Evolutionary conservation across 2,329 filamentous ascomycete genomes (phyloP), one percentile per base, ranked within the genome.

Genomic region (Aureobasidium mangrovei): DNA sequence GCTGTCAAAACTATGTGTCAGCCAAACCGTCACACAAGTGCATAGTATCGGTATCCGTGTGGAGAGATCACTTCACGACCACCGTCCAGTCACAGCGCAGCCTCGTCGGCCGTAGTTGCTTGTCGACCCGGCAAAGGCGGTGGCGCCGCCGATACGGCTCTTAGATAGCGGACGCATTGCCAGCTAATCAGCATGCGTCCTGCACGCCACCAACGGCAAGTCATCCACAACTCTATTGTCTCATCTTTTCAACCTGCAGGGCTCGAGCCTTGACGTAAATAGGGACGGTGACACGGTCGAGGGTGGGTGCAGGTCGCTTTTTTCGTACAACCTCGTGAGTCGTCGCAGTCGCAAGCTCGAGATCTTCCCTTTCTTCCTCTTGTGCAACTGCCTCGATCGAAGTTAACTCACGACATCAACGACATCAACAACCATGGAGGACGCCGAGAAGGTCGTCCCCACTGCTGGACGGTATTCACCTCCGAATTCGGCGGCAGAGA

Each of bases 401-500:
- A 2, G 3, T 35, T 51, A 10, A 8, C 33, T 48, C 7, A 7
- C 32, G 18, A 51, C n/a, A 9, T 3, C 31, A 29, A 28, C 18
- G 28, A 12, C 36, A 31, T 8, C 24, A 24, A 49, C 42, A 44
- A 55, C n/a, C 24, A 62, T 62, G 61, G 60, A 62, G 35, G 57
- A 59, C 53, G 33, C 54, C 8, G 59, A 62, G 44, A 61, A 58
- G 36, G 41, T 42, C 33, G 49, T 56, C 4, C 49, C 43, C 7
- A 53, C 53, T 44, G 35, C 47, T 29, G 55, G 58, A 10, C 18
- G 27, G 4, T 62, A 60, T 54, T 59, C 61, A 28, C 55, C 29
- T 41, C 12, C 46, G 10, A 36, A 32, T 18, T 51, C 47, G 7
- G 52, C 40, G 60, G 58, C 54, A 18, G 52, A 45, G 52, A 57